Base-by-base conservation (phyloP, 1,284 basidiomycete genomes). In the Trametes pubescens region DNA sequence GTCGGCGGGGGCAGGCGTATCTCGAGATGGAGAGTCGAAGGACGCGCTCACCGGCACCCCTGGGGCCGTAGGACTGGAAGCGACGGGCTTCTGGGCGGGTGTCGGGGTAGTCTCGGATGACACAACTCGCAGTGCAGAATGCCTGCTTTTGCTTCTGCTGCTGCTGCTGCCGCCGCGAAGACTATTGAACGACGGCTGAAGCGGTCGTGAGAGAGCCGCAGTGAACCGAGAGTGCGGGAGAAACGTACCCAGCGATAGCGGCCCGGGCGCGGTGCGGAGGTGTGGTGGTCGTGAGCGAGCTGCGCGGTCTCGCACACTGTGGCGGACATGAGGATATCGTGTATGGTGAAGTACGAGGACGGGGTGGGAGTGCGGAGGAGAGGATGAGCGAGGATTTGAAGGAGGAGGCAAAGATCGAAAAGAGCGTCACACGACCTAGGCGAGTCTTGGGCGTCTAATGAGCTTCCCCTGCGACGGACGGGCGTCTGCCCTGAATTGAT, bases 201-300 rank as follows among this genome's bases (percentile, higher is more conserved):
- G 40, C 16, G n/a, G 43, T 16, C 38, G 52, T 62, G 56, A 56
- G 64, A 53, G 40, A 18, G 35, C n/a, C 21, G 34, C 37, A 24
- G 22, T 24, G 59, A 60, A 18, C 22, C 14, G 13, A 8, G 24
- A 21, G 14, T 6, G 38, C 44, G 16, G 35, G 29, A 38, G 24
- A 53, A 51, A 67, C 66, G 4, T 54, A 68, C 66, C 66, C 66
- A 63, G 18, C 46, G 59, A 57, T 61, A 61, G 22, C 57, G 62
- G 14, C 52, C 59, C 22, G 51, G 48, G 2, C 24, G 26, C 49
- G 53, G 37, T 26, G 55, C n/a, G 44, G 22, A 4, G 1, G 35
- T 37, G 46, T 24, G 46, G 11, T 47, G 22, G 16, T 40, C 16
- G 18, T 57, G 56, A 6, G n/a, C 14, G n/a, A 37, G 38, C 26